phyloP scores from a whole-genome alignment of 805 yeast species.

The Starmerella tilneyi region DNA sequence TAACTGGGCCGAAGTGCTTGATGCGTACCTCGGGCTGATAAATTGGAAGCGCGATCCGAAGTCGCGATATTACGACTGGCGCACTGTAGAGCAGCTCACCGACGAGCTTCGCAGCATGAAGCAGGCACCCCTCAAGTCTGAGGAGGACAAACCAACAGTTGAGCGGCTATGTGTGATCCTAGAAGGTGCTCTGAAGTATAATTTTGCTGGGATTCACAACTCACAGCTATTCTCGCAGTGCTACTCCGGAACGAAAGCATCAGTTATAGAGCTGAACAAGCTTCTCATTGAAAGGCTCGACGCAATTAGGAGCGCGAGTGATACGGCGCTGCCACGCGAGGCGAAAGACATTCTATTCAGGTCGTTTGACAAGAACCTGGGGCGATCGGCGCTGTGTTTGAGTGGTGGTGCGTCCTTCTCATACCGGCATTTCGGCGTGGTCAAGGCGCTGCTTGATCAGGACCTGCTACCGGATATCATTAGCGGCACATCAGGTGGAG shows the following conservation, averaged over 20 bases:
- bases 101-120: constrained; percentile 33
- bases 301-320: constrained; percentile 33
- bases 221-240: constrained; percentile 61
- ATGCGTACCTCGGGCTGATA: constrained; percentile 47
- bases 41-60: constrained; percentile 53
- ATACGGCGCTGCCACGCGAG: constrained; percentile 31
- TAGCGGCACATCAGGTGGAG: constrained; percentile 77
- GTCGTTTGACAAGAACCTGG: constrained; percentile 52
- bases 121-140: constrained; percentile 23
- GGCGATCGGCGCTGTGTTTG: constrained; percentile 59
- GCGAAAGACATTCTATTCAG: constrained; percentile 47
- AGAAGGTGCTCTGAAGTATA: constrained; percentile 58
- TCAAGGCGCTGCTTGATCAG: constrained; percentile 58
- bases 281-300: constrained; percentile 45
- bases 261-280: constrained; percentile 45
- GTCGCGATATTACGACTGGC: constrained; percentile 60
- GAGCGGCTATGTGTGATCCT: constrained; percentile 46
- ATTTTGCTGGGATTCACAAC: constrained; percentile 72
- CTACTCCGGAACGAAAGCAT: constrained; percentile 60
- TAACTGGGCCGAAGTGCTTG: constrained; percentile 46
- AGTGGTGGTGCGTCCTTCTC: constrained; percentile 77
- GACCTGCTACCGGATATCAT: constrained; percentile 57
- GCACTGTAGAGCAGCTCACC: constrained; percentile 44
- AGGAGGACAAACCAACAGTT: constrained; percentile 21
- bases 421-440: constrained; percentile 65